Base-by-base conservation (phyloP, 768 basidiomycete genomes). In the Candolleomyces aberdarensis region DNA sequence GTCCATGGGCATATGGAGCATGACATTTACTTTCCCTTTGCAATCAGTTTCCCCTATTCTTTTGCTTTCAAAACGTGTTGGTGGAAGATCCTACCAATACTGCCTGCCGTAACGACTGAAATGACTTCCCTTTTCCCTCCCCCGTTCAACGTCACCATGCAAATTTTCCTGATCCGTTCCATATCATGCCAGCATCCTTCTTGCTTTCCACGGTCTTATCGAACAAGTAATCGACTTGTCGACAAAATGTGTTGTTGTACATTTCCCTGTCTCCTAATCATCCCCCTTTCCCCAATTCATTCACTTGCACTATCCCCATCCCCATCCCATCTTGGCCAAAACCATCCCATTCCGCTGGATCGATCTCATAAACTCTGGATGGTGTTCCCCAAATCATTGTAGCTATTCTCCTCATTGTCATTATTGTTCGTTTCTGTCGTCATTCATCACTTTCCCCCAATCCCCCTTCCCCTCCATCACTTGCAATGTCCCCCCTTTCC, bases 251-350 rank as follows among this genome's bases (percentile, higher is more conserved):
- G 17, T 31, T 26, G 50, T 39, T 44, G 29, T 46, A 20, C 11
- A 15, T 5, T n/a, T 53, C 19, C 51, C 39, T 53, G 41, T 43
- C 29, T 32, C 14, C 48, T 41, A 29, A 44, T 32, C 44, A 15
- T 36, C 10, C 54, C 43, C 59, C 55, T 31, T 51, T n/a, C 48
- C 40, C 17, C 17, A 32, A 41, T 14, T 40, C 50, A 50, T 31
- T 54, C 52, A 55, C 40, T 47, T 36, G 56, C 57, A 53, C 19
- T 48, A n/a, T 20, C 50, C 29, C 52, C 39, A 51, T 31, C 52
- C 51, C 52, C 39, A 51, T 31, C 51, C 22, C 44, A 20, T 26
- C 43, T 46, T 22, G 50, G 19, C 26, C 39, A 1, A 15, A 40
- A 31, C 44, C 56, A 39, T 46, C 11, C 47, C 17, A 31, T 46